A percentile compares a stretch with the other conserved stretches of the same genome.
phyloP scores from a whole-genome alignment of 2,329 filamentous ascomycete species.

The Esteya vermicola region DNA sequence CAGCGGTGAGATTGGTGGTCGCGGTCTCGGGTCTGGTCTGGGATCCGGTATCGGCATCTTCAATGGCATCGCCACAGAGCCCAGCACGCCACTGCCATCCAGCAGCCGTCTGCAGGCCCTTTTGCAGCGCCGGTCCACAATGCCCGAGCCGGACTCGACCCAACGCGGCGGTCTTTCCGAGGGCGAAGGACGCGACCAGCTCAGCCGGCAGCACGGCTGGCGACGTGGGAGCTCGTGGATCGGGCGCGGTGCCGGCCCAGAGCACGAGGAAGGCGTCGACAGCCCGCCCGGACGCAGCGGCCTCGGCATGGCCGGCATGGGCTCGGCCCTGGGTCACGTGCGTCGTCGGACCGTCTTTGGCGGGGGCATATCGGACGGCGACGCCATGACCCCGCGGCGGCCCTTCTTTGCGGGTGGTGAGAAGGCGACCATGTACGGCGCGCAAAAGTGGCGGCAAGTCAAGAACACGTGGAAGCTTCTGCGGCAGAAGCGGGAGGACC shows the following conservation, averaged over 20 bases:
- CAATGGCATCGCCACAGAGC: constrained; percentile 19
- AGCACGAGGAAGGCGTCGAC: constrained; percentile 37
- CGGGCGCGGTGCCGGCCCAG: constrained; percentile 28
- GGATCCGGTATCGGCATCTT: neutral
- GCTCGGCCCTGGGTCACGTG: constrained; percentile 41
- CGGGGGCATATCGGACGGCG: constrained; percentile 47
- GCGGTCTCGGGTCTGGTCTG: neutral
- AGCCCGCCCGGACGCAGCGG: constrained; percentile 31
- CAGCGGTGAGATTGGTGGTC: too few relatives aligned
- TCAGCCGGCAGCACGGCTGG: constrained; percentile 40
- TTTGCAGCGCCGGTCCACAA: constrained; percentile 49
- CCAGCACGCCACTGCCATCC: constrained; percentile 25
- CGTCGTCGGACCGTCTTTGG: constrained; percentile 52
- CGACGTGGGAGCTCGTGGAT: constrained; percentile 47
- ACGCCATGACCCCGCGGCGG: constrained; percentile 40
- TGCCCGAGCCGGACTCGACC: constrained; percentile 44
- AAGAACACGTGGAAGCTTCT: constrained; percentile 76
- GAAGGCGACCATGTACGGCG: constrained; percentile 57
- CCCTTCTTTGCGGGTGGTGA: constrained; percentile 50
- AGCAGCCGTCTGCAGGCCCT: constrained; percentile 37
- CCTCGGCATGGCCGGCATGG: neutral
- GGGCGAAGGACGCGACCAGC: constrained; percentile 54
- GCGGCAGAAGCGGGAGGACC: constrained; percentile 70
- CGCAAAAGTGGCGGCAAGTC: constrained; percentile 81
- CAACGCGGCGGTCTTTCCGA: constrained; percentile 56